phyloP scores from a whole-genome alignment of 257 asterid species.

The Vinca minor region DNA sequence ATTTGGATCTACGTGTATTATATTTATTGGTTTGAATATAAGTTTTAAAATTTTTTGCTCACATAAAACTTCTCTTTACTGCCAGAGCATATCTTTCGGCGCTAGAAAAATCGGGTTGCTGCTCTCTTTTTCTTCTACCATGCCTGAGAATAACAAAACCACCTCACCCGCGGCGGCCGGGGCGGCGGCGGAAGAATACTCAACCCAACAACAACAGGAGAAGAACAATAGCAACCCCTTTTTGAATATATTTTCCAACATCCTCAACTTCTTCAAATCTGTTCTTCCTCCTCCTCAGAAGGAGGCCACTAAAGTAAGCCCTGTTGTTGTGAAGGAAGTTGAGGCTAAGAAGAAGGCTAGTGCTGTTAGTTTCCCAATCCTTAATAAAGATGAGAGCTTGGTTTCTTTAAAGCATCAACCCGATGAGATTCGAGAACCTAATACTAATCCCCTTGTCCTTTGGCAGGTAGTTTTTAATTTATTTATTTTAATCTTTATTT shows the following conservation, averaged over 20 bases:
- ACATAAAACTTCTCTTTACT: too few species aligned
- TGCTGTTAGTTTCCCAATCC: background rate
- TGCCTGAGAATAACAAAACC: too few species aligned
- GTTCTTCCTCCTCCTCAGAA: background rate
- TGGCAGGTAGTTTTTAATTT: constrained; percentile 2
- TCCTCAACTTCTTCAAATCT: background rate
- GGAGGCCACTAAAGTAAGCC: background rate
- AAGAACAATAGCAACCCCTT: background rate
- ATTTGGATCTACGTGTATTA: too few species aligned
- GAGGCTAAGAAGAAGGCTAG: background rate
- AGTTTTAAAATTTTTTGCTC: too few species aligned
- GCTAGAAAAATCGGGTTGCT: too few species aligned
- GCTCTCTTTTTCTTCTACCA: too few species aligned
- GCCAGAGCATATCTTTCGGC: too few species aligned
- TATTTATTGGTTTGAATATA: too few species aligned
- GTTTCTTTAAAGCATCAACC: background rate
- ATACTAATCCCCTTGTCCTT: constrained; percentile 5
- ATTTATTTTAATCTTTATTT: background rate
- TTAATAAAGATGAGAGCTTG: background rate
- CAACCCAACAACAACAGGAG: background rate
- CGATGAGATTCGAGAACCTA: background rate
- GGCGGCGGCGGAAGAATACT: background rate
- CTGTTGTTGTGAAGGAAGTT: background rate
- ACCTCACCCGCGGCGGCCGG: background rate
- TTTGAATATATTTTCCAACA: background rate